Percentiles rank a stretch among this genome's conserved stretches.
Evolutionary conservation across 352 stramenopile genomes (phyloP).

Genomic region (Phytophthora cactorum): DNA sequence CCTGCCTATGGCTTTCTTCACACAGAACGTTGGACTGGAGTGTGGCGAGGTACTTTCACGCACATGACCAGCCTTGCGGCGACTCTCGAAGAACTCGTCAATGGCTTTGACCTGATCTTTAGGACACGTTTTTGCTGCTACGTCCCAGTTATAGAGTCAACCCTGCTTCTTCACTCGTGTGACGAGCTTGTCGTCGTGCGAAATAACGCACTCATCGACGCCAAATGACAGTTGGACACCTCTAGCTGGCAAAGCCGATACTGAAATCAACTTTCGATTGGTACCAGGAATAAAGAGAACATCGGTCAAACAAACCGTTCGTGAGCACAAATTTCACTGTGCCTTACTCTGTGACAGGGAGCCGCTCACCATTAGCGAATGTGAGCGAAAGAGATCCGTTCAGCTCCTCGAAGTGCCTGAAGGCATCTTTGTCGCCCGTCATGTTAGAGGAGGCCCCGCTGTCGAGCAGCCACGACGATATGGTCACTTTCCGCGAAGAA

Average conservation of each 20-base stretch:
- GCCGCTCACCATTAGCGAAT: constrained; percentile 1
- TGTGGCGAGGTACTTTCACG: no score
- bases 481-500: constrained; percentile 9
- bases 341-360: not conserved
- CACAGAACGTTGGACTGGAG: no score
- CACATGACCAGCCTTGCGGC: no score
- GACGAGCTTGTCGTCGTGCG: not conserved
- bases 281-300: not conserved
- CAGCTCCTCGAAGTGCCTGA: not conserved
- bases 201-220: constrained; percentile 1
- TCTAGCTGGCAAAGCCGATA: not conserved
- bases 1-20: no score
- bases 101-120: no score
- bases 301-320: not conserved
- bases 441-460: constrained; percentile 8
- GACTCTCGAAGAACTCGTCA: no score
- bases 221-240: constrained; percentile 1
- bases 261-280: constrained; percentile 5
- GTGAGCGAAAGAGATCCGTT: not conserved
- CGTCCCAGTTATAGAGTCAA: constrained; percentile 2
- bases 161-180: not conserved
- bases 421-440: not conserved
- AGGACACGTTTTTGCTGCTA: not conserved
- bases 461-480: constrained; percentile 1
- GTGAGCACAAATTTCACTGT: not conserved